A percentile compares a stretch with the other conserved stretches of the same genome.
Evolutionary conservation across 768 basidiomycete genomes (phyloP).

Genomic region (Amanita jacksonii): DNA sequence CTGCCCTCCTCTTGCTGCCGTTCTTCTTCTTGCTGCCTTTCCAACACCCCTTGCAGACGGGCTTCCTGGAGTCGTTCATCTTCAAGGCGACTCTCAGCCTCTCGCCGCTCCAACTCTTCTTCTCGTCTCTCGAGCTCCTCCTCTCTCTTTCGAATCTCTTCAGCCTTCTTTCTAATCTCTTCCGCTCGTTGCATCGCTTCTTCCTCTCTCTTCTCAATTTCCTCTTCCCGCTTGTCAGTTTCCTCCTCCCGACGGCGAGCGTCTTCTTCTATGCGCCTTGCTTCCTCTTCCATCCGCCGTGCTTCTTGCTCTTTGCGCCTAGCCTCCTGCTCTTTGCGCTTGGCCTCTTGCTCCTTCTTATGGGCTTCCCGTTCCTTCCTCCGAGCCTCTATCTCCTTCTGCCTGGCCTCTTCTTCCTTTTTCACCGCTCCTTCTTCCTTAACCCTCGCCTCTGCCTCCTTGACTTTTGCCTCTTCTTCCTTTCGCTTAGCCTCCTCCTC

Average conservation of each 20-base stretch:
- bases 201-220: no score
- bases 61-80: no score
- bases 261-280: no score
- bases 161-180: not conserved
- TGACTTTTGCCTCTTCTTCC: constrained; percentile 7
- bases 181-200: no score
- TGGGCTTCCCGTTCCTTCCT: no score
- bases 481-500: constrained; percentile 3
- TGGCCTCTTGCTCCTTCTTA: constrained; percentile 16
- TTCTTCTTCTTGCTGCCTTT: no score
- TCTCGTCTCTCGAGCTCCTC: constrained; percentile 9
- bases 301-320: constrained; percentile 11
- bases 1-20: not conserved
- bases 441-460: constrained; percentile 16
- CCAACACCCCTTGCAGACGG: no score
- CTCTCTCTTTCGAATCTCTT: constrained; percentile 11
- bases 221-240: no score
- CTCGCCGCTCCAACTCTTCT: constrained; percentile 14
- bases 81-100: no score
- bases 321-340: constrained; percentile 6
- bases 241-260: constrained; percentile 2
- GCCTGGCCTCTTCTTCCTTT: no score
- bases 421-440: constrained; percentile 19
- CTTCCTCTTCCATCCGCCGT: no score
- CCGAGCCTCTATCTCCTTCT: no score